Base-by-base conservation (phyloP, 768 basidiomycete genomes). In the Phlebiopsis flavidoalba region DNA sequence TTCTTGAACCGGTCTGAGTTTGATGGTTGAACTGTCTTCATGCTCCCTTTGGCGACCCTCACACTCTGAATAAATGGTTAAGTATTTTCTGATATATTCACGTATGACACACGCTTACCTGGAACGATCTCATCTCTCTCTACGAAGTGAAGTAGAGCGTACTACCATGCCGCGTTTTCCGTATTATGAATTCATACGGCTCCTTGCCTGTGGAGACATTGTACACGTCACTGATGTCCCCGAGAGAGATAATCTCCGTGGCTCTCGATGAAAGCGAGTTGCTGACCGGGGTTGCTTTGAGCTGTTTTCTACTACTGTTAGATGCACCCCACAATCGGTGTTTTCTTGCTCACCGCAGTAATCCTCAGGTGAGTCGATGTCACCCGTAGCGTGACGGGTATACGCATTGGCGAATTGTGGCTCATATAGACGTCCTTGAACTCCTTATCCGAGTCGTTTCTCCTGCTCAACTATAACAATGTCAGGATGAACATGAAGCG, bases 161-260 rank as follows among this genome's bases (percentile, higher is more conserved):
- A 8, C 82, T 77, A 5, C 86, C 87, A 62, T 90, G 88, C 61
- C 82, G 79, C 60, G 82, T 84, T 49, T 88, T 81, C 48, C 92
- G 82, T 62, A 94, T 85, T 62, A 93, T 88, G 67, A 95, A 94
- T 67, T 94, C 90, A 58, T 87, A 69, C n/a, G 78, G 77, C 55
- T 93, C 90, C 15, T 85, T 82, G 7, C 89, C 89, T 15, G 86
- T 89, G 1, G 86, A 83, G 21, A 93, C 85, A 49, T 89, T 89
- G 73, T 93, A 90, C 0, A 92, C 83, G 65, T 97, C 94, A 73
- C 91, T 92, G 63, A 97, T 82, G 61, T 95, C 93, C 3, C 81
- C 74, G 24, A 95, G 73, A 6, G 84, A 81, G 57, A 95, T 86
- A 57, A 96, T 84, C 66, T 97, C 94, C 0, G 88, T 89, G 2